Evolutionary conservation across 2,329 filamentous ascomycete species (phyloP), one percentile per base, ranked within the genome.

Genomic region (Coleophoma cylindrospora): DNA sequence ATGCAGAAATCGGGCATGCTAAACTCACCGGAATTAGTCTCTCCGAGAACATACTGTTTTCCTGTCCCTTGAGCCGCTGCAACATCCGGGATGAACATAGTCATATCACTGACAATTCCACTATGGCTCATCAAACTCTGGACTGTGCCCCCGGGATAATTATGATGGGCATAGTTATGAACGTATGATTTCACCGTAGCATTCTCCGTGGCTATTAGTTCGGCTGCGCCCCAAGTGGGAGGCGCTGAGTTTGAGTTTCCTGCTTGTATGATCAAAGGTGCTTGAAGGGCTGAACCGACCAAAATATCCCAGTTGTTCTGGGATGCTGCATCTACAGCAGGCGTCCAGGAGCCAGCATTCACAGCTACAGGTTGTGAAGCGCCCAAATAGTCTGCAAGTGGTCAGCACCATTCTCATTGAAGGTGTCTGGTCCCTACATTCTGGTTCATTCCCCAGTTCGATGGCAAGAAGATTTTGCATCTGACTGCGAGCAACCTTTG

Each of bases 381-480:
- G 22, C 57, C 51, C 17, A 61, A 61, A 45, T 66, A 71, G 15
- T 70, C 68, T 27, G 60, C 58, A 41, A 60, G 59, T 41, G 63
- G 63, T 32, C n/a, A 43, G 53, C 43, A 53, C 17, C 40, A 27
- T 22, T 14, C 37, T 27, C 4, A 14, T 17, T n/a, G 6, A 12
- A 15, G 36, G 37, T 21, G 2, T 14, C 38, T 8, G 58, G 54
- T 22, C 58, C 52, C 71, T 55, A 78, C 76, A 79, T 53, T 80
- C 74, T 3, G 79, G 78, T 49, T 81, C 77, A 55, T 81, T 81
- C 2, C 78, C 77, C 1, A 81, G 65, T 57, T 82, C 77, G 34
- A 81, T 75, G 3, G 77, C 74, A 15, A 74, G 64, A 11, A 81
- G 59, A 52, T 79, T 81, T 4, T 53, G 55, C 56, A 80, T 74